Evolutionary conservation across 2,329 filamentous ascomycete species (phyloP).

Genomic region (Claviceps purpurea): DNA sequence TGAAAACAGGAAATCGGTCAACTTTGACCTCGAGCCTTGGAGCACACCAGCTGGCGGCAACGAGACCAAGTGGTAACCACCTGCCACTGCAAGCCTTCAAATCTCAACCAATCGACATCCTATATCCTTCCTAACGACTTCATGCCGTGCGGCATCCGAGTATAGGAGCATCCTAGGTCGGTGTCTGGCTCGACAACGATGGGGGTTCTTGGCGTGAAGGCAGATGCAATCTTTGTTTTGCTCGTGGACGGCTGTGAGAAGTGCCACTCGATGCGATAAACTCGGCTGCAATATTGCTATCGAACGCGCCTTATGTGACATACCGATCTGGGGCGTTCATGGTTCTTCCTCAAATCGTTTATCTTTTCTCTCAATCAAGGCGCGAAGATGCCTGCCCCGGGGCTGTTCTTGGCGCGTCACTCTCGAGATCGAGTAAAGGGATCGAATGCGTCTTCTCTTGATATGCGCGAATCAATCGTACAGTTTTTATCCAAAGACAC

Average conservation of each 20-base stretch:
- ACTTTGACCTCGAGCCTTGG: background rate
- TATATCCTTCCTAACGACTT: background rate
- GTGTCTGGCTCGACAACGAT: background rate
- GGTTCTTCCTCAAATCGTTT: conserved; percentile 15
- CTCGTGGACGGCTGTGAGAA: background rate
- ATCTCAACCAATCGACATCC: background rate
- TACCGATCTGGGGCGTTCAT: conserved; percentile 45
- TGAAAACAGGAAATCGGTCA: background rate
- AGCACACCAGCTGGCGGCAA: background rate
- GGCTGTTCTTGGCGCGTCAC: background rate
- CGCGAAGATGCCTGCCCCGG: background rate
- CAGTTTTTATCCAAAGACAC: conserved; percentile 1
- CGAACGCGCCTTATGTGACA: conserved; percentile 13
- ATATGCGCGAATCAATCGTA: background rate
- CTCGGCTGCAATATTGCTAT: background rate
- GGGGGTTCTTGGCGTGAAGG: background rate
- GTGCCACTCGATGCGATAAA: background rate
- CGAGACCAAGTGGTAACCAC: background rate
- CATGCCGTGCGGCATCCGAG: background rate
- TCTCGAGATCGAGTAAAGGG: background rate
- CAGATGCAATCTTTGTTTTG: background rate
- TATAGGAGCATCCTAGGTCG: background rate
- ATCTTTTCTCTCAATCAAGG: background rate
- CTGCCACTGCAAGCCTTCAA: background rate
- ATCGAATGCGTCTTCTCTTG: background rate